Base-by-base conservation (phyloP, 129 eudicot species). In the Ambrosia trifida region DNA sequence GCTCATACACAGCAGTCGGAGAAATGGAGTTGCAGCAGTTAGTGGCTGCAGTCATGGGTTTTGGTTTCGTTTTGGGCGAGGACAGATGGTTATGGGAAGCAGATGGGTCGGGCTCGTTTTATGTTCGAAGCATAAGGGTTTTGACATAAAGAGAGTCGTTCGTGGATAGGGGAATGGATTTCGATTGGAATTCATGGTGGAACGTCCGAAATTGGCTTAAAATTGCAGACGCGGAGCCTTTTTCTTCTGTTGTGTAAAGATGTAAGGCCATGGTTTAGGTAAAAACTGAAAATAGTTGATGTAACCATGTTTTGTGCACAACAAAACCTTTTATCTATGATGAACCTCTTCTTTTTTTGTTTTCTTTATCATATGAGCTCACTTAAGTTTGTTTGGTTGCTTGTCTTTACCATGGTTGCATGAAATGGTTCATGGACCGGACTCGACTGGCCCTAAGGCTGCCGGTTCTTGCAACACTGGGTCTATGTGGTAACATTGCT, bases 231-330 rank as follows among this genome's bases (percentile, higher is more conserved):
- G n/a, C n/a, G n/a, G n/a, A n/a, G n/a, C n/a, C n/a, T n/a, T n/a
- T n/a, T n/a, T n/a, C n/a, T n/a, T n/a, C n/a, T 38, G 79, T 51
- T 64, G 45, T 74, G 78, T 61, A 11, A 11, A 63, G 40, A 33
- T 72, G 71, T 51, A 46, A 30, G 46, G 33, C 17, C 70, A 62
- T 73, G 69, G 47, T 62, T 63, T 45, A 62, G 47, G 47, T 30
- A 14, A 3, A 44, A 44, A 9, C 12, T 50, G 72, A 20, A 68
- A 65, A 24, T 30, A 66, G 74, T 63, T 36, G 16, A 30, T 57
- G 54, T 46, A 77, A 61, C 81, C 57, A 69, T 68, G 52, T 76
- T 68, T 58, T 73, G 64, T 63, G 43, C 78, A 74, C 78, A 74
- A 64, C 72, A 16, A 33, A 60, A 59, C 19, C 78, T 74, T 74